These are phyloP conservation scores for Trametes maxima DNA, from an alignment of 768 basidiomycete genomes.

Conservation along the genomic window DNA sequence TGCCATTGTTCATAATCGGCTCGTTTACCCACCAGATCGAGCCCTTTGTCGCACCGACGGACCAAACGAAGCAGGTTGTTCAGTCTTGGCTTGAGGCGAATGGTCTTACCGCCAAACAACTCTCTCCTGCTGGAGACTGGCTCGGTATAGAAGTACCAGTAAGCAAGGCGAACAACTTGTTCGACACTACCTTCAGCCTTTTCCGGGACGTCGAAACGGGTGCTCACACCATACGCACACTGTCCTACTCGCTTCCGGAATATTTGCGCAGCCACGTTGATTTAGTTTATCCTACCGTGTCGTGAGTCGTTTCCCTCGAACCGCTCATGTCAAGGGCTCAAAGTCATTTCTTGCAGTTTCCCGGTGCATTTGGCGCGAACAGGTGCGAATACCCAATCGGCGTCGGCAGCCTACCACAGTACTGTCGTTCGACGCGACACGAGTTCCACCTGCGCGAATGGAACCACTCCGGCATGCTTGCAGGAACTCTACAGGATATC, in stretches of 20 bases:
- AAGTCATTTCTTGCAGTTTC: too few species aligned
- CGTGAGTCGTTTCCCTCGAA: slow-evolving; percentile 19
- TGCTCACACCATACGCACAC: slow-evolving; percentile 34
- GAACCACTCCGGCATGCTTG: slow-evolving; percentile 30
- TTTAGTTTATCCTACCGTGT: slow-evolving; percentile 35
- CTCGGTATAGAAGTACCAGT: slow-evolving; percentile 35
- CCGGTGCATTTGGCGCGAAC: too few species aligned
- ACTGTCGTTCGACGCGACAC: not conserved
- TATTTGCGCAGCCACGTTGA: slow-evolving; percentile 34
- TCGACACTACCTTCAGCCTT: slow-evolving; percentile 37
- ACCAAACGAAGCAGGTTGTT: slow-evolving; percentile 30
- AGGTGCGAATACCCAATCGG: too few species aligned
- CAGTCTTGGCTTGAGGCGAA: slow-evolving; percentile 31
- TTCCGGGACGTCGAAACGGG: slow-evolving; percentile 37
- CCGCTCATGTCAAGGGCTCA: too few species aligned
- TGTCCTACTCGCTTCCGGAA: slow-evolving; percentile 40
- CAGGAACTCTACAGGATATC: slow-evolving; percentile 39
- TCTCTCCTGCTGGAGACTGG: slow-evolving; percentile 39
- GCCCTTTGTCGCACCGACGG: slow-evolving; percentile 28
- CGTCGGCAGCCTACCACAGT: not conserved
- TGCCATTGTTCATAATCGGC: not conserved
- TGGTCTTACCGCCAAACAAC: slow-evolving; percentile 25
- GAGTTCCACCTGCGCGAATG: slow-evolving; percentile 23
- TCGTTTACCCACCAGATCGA: slow-evolving; percentile 26
- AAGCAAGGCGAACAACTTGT: slow-evolving; percentile 37